A percentile compares a stretch with the other conserved stretches of the same genome.
phyloP scores from a whole-genome alignment of 2,329 filamentous ascomycete species.

The Drechslerella dactyloides region DNA sequence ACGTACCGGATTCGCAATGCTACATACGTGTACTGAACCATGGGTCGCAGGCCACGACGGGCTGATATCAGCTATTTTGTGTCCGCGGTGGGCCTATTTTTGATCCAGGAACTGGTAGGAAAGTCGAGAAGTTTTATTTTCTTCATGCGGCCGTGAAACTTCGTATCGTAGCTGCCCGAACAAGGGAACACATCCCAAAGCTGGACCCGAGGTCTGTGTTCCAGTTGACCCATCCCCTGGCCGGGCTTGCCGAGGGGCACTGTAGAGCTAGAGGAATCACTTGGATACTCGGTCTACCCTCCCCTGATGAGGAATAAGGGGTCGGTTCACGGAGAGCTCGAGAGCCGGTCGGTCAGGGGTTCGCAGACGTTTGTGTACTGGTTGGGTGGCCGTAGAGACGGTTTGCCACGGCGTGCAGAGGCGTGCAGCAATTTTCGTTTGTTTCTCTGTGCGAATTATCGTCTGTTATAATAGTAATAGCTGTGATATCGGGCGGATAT shows the following conservation, averaged over 20 bases:
- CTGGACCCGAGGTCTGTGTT: too few relatives aligned
- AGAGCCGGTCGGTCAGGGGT: conserved; percentile 25
- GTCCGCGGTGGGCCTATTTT: background rate
- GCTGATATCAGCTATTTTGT: too few relatives aligned
- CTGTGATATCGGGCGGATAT: conserved; percentile 26
- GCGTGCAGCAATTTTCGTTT: background rate
- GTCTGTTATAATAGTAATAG: background rate
- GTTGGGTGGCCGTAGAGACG: background rate
- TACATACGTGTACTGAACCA: conserved; percentile 10
- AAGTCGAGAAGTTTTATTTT: background rate
- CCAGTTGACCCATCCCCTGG: too few relatives aligned
- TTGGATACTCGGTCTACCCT: background rate
- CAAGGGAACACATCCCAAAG: too few relatives aligned
- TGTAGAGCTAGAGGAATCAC: too few relatives aligned
- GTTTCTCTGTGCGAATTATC: background rate
- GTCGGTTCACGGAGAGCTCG: conserved; percentile 23
- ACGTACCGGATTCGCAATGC: conserved; percentile 3
- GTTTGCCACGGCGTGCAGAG: conserved; percentile 28
- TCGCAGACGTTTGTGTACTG: conserved; percentile 5
- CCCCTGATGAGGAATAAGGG: conserved; percentile 19
- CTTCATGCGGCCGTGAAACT: conserved; percentile 1
- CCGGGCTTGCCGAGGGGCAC: too few relatives aligned
- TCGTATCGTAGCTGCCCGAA: too few relatives aligned
- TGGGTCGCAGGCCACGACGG: conserved; percentile 1
- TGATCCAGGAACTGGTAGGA: too few relatives aligned